Evolutionary conservation across 352 stramenopile species (phyloP).

Genomic region (Phytopythium mirpurense): DNA sequence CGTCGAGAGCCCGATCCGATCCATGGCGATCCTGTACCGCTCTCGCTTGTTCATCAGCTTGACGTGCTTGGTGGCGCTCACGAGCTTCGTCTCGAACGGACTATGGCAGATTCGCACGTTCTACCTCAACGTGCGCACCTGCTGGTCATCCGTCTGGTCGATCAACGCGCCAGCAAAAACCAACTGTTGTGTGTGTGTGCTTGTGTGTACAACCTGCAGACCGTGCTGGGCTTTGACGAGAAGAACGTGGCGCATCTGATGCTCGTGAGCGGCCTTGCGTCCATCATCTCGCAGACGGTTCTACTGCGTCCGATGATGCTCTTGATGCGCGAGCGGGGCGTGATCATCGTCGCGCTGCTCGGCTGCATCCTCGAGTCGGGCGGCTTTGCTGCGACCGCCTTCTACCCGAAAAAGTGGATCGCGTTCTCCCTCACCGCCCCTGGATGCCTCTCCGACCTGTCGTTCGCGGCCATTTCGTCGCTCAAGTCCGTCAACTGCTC

Average conservation of each 20-base stretch:
- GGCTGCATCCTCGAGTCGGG: constrained; percentile 31
- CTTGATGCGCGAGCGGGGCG: constrained; percentile 53
- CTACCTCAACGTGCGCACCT: constrained; percentile 53
- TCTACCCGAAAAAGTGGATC: constrained; percentile 53
- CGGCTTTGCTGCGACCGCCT: constrained; percentile 35
- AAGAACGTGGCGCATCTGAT: constrained; percentile 59
- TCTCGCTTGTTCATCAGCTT: constrained; percentile 57
- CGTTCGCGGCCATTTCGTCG: constrained; percentile 62
- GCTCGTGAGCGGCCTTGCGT: constrained; percentile 45
- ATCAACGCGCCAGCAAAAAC: too few relatives aligned
- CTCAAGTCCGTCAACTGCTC: constrained; percentile 62
- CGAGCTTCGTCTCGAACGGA: constrained; percentile 53
- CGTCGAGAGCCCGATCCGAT: constrained; percentile 51
- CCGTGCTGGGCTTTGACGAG: constrained; percentile 58
- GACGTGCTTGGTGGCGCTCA: constrained; percentile 62
- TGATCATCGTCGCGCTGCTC: constrained; percentile 56
- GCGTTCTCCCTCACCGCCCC: constrained; percentile 41
- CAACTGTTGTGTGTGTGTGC: too few relatives aligned
- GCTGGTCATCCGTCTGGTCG: too few relatives aligned
- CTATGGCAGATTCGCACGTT: constrained; percentile 62
- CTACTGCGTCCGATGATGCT: constrained; percentile 56
- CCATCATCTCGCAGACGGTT: constrained; percentile 53
- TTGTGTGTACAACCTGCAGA: constrained; percentile 34
- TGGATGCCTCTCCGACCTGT: constrained; percentile 52
- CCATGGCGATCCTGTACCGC: constrained; percentile 65